Evolutionary conservation across 148 eudicot genomes (phyloP).

Genomic region (Cornus suecica): DNA sequence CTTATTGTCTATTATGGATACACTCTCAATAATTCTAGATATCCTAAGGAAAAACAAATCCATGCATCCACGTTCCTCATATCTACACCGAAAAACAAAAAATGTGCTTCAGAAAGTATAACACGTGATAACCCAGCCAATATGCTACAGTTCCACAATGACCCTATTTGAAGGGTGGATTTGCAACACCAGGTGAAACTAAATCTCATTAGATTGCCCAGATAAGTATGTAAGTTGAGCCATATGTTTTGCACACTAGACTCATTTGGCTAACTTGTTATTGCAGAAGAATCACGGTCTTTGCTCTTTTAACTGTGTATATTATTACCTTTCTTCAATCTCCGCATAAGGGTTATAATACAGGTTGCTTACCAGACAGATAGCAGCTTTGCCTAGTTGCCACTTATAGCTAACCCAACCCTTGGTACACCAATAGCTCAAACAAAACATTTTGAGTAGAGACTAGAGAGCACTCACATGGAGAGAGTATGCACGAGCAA

Average conservation of each 20-base stretch:
- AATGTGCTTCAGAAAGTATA: not conserved
- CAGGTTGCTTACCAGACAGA: not conserved
- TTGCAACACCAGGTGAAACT: not conserved
- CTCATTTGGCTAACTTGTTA: too few relatives aligned
- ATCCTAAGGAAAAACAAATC: not conserved
- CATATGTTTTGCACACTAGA: not conserved
- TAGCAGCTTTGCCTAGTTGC: not conserved
- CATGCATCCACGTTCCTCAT: not conserved
- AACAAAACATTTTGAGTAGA: not conserved
- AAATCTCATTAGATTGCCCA: not conserved
- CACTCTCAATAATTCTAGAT: too few relatives aligned
- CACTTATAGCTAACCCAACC: not conserved
- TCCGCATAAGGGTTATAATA: not conserved
- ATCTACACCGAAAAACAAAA: not conserved
- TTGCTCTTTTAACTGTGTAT: too few relatives aligned
- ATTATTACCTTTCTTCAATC: too few relatives aligned
- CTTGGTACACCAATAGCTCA: not conserved
- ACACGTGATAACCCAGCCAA: not conserved
- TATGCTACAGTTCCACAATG: not conserved
- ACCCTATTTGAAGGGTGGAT: not conserved
- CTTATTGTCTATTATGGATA: not conserved
- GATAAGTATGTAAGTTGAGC: not conserved
- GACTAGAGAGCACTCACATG: conserved; percentile 67
- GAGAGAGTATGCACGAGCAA: conserved; percentile 80
- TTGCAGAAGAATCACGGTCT: not conserved